Conservation (phyloP, 1,284 basidiomycete genomes). For the Bondarzewia mesenterica region DNA sequence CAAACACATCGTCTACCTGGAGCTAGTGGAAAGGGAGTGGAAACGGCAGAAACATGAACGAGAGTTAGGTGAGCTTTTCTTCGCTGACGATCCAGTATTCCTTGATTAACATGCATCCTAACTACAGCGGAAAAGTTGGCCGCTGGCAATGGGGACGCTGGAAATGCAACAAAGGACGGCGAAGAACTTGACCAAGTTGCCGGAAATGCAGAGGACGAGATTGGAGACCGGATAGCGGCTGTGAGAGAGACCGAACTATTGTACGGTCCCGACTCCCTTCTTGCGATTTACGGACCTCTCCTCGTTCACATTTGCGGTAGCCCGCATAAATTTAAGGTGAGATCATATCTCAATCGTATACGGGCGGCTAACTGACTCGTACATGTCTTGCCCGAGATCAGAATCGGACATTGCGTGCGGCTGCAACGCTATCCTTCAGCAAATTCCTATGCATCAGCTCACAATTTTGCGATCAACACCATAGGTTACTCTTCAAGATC, state of each 20-base stretch:
- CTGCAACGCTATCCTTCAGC: constrained; percentile 84
- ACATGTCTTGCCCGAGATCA: constrained; percentile 25
- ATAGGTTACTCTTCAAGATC: constrained; percentile 87
- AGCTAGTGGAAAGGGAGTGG: constrained; percentile 95
- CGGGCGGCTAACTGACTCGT: no score
- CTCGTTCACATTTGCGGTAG: constrained; percentile 85
- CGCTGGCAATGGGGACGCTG: constrained; percentile 25
- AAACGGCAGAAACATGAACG: constrained; percentile 93
- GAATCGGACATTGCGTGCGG: constrained; percentile 82
- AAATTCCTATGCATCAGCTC: constrained; percentile 97
- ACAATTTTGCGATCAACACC: constrained; percentile 87
- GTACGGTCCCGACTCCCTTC: constrained; percentile 77
- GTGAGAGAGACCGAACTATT: constrained; percentile 87
- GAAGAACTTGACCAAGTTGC: constrained; percentile 96
- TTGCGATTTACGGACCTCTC: constrained; percentile 85
- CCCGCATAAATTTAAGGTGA: constrained; percentile 81
- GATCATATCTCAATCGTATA: background rate
- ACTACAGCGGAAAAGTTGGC: constrained; percentile 47
- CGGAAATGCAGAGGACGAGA: constrained; percentile 97
- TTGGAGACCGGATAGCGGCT: constrained; percentile 82
- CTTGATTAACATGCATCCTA: background rate
- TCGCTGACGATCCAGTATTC: background rate
- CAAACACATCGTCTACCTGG: constrained; percentile 95
- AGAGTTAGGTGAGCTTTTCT: constrained; percentile 50
- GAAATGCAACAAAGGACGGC: constrained; percentile 47